Evolutionary conservation across 768 basidiomycete genomes (phyloP).

Genomic region (Pulveroboletus sp.): DNA sequence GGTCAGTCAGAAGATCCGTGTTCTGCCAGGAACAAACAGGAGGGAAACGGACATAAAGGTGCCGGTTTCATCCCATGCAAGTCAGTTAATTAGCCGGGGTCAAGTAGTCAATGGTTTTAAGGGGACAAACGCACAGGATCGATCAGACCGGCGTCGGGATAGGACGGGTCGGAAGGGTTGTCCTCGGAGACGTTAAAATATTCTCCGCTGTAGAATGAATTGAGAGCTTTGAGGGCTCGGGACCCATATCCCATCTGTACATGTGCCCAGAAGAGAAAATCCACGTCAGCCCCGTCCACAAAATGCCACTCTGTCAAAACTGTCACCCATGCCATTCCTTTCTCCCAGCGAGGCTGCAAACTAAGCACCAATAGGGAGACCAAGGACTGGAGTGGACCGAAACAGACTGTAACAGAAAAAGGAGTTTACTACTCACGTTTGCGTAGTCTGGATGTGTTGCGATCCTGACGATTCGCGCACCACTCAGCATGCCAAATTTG

Average conservation of each 20-base stretch:
- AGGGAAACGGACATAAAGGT: neutral
- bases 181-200: constrained; percentile 81
- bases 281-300: constrained; percentile 1
- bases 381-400: neutral
- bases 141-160: constrained; percentile 53
- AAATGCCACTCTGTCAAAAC: neutral
- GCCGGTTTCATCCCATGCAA: neutral
- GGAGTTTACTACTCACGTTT: constrained; percentile 49
- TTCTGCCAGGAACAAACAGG: constrained; percentile 28
- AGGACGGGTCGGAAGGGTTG: constrained; percentile 42
- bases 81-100: neutral
- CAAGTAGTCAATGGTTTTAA: neutral
- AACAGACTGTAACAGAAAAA: neutral
- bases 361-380: neutral
- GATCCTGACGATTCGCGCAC: constrained; percentile 86
- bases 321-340: neutral
- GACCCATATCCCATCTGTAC: constrained; percentile 94
- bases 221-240: constrained; percentile 79
- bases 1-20: constrained; percentile 69
- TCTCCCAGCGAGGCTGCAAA: neutral
- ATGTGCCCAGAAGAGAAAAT: neutral
- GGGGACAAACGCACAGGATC: constrained; percentile 36
- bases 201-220: constrained; percentile 91
- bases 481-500: constrained; percentile 87
- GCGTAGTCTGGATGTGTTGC: constrained; percentile 96